Conservation (phyloP, 805 yeast species). For the Metschnikowia vanudenii region DNA sequence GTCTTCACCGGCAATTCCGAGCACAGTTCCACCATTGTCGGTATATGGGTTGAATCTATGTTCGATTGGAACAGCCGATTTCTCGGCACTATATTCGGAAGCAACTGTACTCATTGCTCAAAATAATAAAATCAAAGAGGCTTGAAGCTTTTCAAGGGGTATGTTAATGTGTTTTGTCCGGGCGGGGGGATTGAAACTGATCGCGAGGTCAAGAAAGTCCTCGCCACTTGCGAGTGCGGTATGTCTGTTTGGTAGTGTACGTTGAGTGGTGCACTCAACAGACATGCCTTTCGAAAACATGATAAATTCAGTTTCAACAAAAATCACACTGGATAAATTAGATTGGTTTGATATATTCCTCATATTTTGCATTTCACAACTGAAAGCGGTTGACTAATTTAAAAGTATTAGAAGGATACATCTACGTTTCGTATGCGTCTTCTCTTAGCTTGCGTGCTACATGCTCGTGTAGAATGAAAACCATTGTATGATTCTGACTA, state of each 20-base stretch:
- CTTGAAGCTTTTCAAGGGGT: neutral
- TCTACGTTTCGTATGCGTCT: neutral
- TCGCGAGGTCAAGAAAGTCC: neutral
- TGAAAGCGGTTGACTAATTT: too few species aligned
- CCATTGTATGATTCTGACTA: conserved; percentile 1
- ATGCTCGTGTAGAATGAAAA: neutral
- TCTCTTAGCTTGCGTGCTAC: neutral
- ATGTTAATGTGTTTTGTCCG: neutral
- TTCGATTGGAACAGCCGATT: conserved; percentile 63
- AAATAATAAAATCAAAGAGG: neutral
- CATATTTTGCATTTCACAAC: too few species aligned
- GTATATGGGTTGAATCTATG: conserved; percentile 91
- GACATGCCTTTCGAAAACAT: neutral
- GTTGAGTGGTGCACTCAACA: conserved; percentile 1
- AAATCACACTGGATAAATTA: too few species aligned
- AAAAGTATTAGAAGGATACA: neutral
- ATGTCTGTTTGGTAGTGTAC: conserved; percentile 5
- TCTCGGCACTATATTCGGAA: conserved; percentile 19
- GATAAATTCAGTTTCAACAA: too few species aligned
- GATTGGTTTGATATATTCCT: too few species aligned
- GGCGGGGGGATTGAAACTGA: neutral
- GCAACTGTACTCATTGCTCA: conserved; percentile 20
- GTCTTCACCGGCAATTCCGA: conserved; percentile 97
- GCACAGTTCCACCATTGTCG: conserved; percentile 94
- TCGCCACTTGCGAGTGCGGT: conserved; percentile 7